Conservation (phyloP, 140 eudicot species). For the Bidens hawaiensis region DNA sequence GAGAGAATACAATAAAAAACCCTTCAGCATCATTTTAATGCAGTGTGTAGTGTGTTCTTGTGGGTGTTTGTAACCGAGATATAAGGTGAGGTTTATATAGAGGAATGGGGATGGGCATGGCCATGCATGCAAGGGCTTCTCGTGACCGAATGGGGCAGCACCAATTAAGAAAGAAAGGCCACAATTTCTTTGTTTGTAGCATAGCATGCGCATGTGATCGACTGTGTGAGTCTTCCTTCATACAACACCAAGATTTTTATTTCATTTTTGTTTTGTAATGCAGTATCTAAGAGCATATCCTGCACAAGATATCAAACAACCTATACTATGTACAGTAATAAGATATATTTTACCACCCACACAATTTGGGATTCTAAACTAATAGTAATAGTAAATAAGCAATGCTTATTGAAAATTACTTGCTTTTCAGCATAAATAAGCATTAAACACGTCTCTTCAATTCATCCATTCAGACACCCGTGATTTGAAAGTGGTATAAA, state of each 20-base stretch:
- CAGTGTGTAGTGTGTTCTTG: neutral
- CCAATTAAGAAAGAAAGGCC: constrained; percentile 21
- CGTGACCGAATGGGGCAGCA: constrained; percentile 23
- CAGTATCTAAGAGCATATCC: constrained; percentile 27
- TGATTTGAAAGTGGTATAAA: too few species aligned
- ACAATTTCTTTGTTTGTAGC: constrained; percentile 32
- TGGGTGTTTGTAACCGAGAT: constrained; percentile 11
- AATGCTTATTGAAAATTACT: too few species aligned
- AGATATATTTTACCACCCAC: too few species aligned
- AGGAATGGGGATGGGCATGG: constrained; percentile 31
- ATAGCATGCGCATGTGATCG: constrained; percentile 33
- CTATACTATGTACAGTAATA: too few species aligned
- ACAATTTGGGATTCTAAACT: neutral
- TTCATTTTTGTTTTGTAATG: neutral
- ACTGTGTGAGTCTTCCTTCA: constrained; percentile 12
- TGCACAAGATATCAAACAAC: neutral
- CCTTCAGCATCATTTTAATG: constrained; percentile 39
- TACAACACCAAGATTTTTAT: constrained; percentile 14
- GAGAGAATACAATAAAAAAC: constrained; percentile 42
- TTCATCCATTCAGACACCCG: too few species aligned
- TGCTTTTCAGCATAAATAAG: too few species aligned
- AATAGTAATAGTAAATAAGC: too few species aligned
- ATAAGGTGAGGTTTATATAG: constrained; percentile 40
- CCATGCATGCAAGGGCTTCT: constrained; percentile 41
- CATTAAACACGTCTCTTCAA: too few species aligned